Evolutionary conservation across 192 early-diverging fungal genomes (phyloP).

Genomic region (Entomortierella lignicola): DNA sequence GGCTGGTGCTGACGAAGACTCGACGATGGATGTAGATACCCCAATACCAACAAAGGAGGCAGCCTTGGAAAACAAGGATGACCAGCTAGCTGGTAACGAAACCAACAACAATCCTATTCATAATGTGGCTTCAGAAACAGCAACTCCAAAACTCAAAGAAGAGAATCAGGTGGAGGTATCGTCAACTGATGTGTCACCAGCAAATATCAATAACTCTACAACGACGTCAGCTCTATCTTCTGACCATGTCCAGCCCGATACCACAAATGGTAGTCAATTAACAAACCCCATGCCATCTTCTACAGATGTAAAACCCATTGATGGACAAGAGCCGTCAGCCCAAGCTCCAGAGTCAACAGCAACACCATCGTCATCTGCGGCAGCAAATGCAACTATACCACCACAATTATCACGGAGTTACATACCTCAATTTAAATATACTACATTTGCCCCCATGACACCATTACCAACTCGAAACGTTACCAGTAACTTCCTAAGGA

Average conservation of each 20-base stretch:
- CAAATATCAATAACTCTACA: too few relatives aligned
- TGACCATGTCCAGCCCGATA: too few relatives aligned
- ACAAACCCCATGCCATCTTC: neutral
- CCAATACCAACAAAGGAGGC: neutral
- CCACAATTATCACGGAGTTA: slow-evolving; percentile 15
- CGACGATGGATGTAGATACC: neutral
- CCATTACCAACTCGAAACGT: slow-evolving; percentile 62
- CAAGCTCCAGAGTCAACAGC: neutral
- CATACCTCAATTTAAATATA: slow-evolving; percentile 61
- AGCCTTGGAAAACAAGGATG: neutral
- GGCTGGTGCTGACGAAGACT: neutral
- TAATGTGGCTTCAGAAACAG: neutral
- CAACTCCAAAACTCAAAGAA: neutral
- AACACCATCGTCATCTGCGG: neutral
- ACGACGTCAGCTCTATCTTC: too few relatives aligned
- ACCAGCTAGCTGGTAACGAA: neutral
- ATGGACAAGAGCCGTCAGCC: neutral
- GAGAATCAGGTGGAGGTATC: too few relatives aligned
- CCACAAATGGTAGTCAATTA: neutral
- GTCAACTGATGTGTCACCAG: too few relatives aligned
- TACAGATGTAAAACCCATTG: neutral
- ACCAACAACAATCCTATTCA: neutral
- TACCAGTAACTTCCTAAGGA: slow-evolving; percentile 58
- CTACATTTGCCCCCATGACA: slow-evolving; percentile 61
- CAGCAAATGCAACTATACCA: slow-evolving; percentile 1